phyloP scores from a whole-genome alignment of 169 alveolate species.

The Miamiensis avidus region DNA sequence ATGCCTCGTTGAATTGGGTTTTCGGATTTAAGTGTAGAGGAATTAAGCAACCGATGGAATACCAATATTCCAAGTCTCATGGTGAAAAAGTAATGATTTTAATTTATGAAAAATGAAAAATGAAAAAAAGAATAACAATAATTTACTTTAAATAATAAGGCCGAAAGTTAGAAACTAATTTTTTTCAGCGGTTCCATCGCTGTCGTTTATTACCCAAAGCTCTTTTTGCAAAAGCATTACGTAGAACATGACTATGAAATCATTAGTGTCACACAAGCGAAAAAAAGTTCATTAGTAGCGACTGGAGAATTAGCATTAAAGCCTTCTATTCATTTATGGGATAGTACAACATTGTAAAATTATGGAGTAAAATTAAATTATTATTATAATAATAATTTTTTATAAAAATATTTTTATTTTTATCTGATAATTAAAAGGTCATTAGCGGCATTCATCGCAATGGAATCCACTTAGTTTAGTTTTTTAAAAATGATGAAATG shows the following conservation, averaged over 20 bases:
- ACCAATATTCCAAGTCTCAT: neutral
- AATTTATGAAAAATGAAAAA: conserved; percentile 4
- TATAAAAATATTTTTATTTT: too few species aligned
- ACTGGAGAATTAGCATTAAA: conserved; percentile 73
- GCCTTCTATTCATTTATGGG: conserved; percentile 83
- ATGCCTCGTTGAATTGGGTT: conserved; percentile 72
- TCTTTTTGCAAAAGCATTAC: conserved; percentile 74
- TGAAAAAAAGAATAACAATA: too few species aligned
- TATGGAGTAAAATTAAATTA: conserved; percentile 61
- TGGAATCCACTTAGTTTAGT: conserved; percentile 76
- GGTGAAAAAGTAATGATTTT: neutral
- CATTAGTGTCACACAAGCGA: conserved; percentile 62
- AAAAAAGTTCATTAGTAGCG: conserved; percentile 68
- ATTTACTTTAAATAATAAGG: conserved; percentile 27
- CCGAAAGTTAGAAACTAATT: conserved; percentile 55
- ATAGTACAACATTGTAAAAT: conserved; percentile 69
- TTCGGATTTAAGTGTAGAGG: conserved; percentile 82
- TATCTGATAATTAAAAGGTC: neutral
- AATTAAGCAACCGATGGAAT: conserved; percentile 64
- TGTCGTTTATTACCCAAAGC: conserved; percentile 64
- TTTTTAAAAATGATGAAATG: conserved; percentile 72
- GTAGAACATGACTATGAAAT: conserved; percentile 79
- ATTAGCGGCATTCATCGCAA: conserved; percentile 41
- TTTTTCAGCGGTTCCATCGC: conserved; percentile 76
- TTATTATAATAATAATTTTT: too few species aligned